Base-by-base conservation (phyloP, 176 grass and related monocot species). In the Bromus sterilis region DNA sequence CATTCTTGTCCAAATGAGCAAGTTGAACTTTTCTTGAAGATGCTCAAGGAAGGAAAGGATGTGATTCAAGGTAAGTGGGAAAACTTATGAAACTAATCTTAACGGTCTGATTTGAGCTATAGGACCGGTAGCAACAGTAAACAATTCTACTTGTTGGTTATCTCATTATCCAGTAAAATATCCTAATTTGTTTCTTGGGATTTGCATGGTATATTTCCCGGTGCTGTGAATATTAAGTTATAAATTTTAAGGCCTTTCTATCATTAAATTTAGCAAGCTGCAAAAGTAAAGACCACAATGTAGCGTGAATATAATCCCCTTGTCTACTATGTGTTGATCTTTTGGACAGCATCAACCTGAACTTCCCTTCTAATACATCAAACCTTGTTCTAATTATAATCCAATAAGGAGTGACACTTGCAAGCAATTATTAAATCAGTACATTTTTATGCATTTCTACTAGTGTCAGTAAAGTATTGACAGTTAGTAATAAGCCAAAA, bases 1-100 rank as follows among this genome's bases (percentile, higher is more conserved):
- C 0, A 0, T 5, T 26, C 33, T 20, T 82, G 16, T 68, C 12
- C 46, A 72, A 85, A 71, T 61, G 41, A 91, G 51, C 83, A 98
- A 93, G 92, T 95, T 75, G 96, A 98, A 18, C 84, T 95, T 79
- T 98, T 93, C 40, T 77, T 91, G 77, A 95, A 87, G 72, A 85
- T 98, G 88, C 87, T 98, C 5, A 92, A 85, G 89, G 90, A 88
- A 33, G 91, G 91, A 87, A 98, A 98, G 56, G 93, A 98, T 82
- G 93, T 93, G 57, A 93, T 98, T 71, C 96, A 98, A 98, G 96
- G 96, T 98, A 95, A 66, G 49, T 3, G 30, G 48, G 21, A 30
- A 81, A 77, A 76, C 4, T 80, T 78, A 71, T 7, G 53, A 77
- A 76, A 13, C 21, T 18, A 3, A 57, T 69, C 46, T 72, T 61